A percentile compares a stretch with the other conserved stretches of the same genome.
phyloP scores from a whole-genome alignment of 1,284 basidiomycete genomes.

The Termitomyces sp. region DNA sequence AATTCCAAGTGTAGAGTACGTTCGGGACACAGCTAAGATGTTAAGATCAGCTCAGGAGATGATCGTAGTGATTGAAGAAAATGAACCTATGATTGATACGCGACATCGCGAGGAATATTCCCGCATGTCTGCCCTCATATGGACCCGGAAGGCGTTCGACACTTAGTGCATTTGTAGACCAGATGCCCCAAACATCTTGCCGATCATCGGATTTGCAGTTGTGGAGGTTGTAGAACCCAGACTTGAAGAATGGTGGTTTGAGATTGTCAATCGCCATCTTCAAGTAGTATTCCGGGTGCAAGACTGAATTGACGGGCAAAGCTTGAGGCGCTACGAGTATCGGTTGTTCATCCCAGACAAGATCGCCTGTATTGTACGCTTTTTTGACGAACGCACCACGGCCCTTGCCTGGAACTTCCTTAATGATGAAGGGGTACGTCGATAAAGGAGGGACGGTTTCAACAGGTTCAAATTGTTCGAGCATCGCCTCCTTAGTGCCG shows the following conservation, averaged over 20 bases:
- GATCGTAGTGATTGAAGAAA: not conserved
- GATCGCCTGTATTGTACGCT: constrained; percentile 10
- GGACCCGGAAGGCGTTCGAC: constrained; percentile 8
- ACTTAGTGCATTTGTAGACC: constrained; percentile 11
- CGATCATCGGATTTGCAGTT: constrained; percentile 13
- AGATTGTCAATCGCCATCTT: not conserved
- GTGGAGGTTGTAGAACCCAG: constrained; percentile 3
- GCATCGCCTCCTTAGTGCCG: not conserved
- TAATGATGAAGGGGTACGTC: not conserved
- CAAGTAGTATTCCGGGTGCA: not conserved
- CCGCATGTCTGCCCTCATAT: not conserved
- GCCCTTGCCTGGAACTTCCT: constrained; percentile 9
- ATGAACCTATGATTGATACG: constrained; percentile 8
- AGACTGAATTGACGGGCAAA: not conserved
- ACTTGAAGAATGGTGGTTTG: not conserved
- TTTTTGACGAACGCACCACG: constrained; percentile 1
- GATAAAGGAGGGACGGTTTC: not conserved
- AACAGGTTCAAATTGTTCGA: not conserved
- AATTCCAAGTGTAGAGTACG: constrained; percentile 7
- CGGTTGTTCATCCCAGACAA: constrained; percentile 12
- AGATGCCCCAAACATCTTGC: constrained; percentile 2
- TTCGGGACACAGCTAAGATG: constrained; percentile 13
- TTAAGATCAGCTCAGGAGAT: not conserved
- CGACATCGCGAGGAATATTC: not conserved
- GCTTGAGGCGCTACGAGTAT: constrained; percentile 3